phyloP scores from a whole-genome alignment of 2,329 filamentous ascomycete species.

The Fusarium pseudonygamai region DNA sequence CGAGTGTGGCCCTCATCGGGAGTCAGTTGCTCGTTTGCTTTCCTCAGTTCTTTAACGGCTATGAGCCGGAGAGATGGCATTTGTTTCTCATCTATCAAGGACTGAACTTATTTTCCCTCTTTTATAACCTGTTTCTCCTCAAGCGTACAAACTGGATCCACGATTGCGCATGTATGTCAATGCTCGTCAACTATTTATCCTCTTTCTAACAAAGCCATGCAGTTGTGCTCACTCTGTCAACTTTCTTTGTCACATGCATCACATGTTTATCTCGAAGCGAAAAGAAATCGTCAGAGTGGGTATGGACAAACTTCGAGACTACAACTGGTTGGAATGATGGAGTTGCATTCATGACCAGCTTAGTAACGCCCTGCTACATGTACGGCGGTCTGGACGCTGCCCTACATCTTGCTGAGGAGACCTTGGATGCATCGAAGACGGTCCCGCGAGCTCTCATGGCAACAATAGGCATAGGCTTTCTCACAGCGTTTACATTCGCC shows the following conservation, averaged over 20 bases:
- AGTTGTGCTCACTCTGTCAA: background rate
- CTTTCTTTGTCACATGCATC: background rate
- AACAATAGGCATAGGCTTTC: background rate
- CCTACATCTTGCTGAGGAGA: background rate
- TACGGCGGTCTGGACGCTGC: background rate
- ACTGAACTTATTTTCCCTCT: background rate
- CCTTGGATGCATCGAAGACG: background rate
- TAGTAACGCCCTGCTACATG: background rate
- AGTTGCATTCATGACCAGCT: background rate
- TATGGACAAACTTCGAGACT: background rate
- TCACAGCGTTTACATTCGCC: background rate
- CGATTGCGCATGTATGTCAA: background rate
- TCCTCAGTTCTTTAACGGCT: background rate
- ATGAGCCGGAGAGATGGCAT: background rate
- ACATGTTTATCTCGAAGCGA: background rate
- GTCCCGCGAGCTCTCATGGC: background rate
- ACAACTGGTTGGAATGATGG: background rate
- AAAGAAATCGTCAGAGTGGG: background rate
- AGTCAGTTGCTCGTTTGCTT: background rate
- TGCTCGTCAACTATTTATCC: rapidly evolving
- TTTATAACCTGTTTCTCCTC: background rate
- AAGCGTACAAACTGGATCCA: background rate
- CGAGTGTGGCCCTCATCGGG: background rate
- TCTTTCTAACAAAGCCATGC: no score
- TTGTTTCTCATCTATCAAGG: background rate